Percentiles rank a stretch among this genome's conserved stretches.
These are phyloP conservation scores for Moringa oleifera DNA, from an alignment of 345 rosid species.

Conservation along the genomic window DNA sequence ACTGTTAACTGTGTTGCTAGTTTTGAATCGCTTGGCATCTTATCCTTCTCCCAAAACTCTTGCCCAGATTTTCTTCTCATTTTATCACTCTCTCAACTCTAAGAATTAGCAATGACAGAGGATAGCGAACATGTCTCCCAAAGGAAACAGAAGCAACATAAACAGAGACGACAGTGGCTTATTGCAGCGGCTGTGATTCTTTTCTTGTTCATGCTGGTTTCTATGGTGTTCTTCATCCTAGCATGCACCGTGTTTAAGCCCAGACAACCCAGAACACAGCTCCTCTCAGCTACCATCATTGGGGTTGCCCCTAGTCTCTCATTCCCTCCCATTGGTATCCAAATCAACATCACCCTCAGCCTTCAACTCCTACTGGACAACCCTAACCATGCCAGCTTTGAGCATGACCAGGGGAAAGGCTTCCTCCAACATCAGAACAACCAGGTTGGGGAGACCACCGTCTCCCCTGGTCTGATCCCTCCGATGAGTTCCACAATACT, in stretches of 20 bases:
- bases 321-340: constrained; percentile 24
- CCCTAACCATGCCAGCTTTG: constrained; percentile 37
- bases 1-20: too few species aligned
- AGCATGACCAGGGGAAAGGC: constrained; percentile 38
- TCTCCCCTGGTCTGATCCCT: constrained; percentile 35
- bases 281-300: constrained; percentile 35
- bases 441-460: constrained; percentile 39
- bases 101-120: constrained; percentile 2
- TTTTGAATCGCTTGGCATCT: too few species aligned
- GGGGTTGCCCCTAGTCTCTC: constrained; percentile 38
- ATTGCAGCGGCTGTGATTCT: constrained; percentile 11
- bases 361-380: constrained; percentile 34
- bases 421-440: constrained; percentile 22
- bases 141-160: constrained; percentile 1
- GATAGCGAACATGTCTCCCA: neutral
- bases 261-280: constrained; percentile 20
- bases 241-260: constrained; percentile 44
- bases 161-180: constrained; percentile 19
- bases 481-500: constrained; percentile 29
- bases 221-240: constrained; percentile 27
- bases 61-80: too few species aligned
- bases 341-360: constrained; percentile 43
- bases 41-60: too few species aligned
- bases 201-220: constrained; percentile 20
- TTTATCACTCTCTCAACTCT: too few species aligned